Percentiles rank a stretch among this genome's conserved stretches.
Evolutionary conservation across 2,329 filamentous ascomycete genomes (phyloP).

Genomic region (Pleoardoris graminearum): DNA sequence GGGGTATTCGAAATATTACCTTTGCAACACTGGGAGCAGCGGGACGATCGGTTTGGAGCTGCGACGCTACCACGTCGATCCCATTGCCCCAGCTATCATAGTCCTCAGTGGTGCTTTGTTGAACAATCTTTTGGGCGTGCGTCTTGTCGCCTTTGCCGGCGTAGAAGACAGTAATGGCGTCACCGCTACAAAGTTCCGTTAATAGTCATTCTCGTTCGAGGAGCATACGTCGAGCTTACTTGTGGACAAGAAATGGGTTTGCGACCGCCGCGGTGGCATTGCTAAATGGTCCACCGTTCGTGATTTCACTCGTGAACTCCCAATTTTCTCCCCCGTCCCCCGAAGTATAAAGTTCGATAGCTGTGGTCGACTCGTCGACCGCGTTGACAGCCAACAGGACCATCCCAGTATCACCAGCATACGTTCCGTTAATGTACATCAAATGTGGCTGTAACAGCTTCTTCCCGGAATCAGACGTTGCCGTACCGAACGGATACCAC

Average conservation of each 20-base stretch:
- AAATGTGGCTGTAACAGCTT: conserved; percentile 22
- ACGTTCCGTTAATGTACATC: conserved; percentile 19
- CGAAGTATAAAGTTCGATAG: conserved; percentile 24
- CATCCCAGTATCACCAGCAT: conserved; percentile 14
- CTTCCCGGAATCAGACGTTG: conserved; percentile 13
- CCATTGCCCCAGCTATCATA: conserved; percentile 20
- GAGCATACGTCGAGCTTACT: conserved; percentile 11
- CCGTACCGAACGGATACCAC: conserved; percentile 23
- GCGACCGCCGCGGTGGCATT: conserved; percentile 19
- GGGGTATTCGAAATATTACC: neutral
- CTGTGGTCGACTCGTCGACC: conserved; percentile 20
- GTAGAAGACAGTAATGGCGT: conserved; percentile 23
- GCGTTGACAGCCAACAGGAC: conserved; percentile 23
- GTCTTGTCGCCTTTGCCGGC: conserved; percentile 19
- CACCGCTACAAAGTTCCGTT: conserved; percentile 4
- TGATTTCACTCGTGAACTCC: conserved; percentile 19
- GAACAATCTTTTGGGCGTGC: conserved; percentile 24
- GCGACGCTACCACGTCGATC: conserved; percentile 19
- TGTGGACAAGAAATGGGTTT: conserved; percentile 22
- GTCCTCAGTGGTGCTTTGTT: conserved; percentile 18
- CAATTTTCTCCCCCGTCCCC: conserved; percentile 19
- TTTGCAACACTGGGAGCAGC: conserved; percentile 7
- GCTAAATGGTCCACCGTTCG: conserved; percentile 15
- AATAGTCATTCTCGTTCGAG: neutral
- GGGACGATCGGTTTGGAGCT: conserved; percentile 12